Conservation (phyloP, 2,329 filamentous ascomycete genomes). For the Ceratocystis colombiana region DNA sequence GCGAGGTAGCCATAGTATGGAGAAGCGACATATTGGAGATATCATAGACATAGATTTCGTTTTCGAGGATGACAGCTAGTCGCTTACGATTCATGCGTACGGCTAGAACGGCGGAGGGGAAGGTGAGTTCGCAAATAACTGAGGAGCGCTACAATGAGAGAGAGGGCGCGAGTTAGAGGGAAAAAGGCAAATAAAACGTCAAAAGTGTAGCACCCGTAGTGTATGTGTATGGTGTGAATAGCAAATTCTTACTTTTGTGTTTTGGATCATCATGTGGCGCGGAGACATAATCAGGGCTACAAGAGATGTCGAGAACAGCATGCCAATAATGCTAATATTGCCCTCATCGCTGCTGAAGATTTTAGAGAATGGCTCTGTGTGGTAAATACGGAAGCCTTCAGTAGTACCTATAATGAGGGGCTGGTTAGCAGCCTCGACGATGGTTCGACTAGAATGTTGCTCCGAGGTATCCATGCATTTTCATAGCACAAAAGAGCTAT, state of each 20-base stretch:
- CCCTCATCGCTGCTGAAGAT: conserved; percentile 90
- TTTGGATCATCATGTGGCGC: conserved; percentile 86
- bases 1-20: conserved; percentile 84
- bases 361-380: conserved; percentile 90
- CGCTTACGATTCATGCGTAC: conserved; percentile 91
- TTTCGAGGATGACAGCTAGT: conserved; percentile 84
- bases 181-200: background rate
- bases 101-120: conserved; percentile 89
- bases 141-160: conserved; percentile 45
- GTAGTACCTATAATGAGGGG: conserved; percentile 56
- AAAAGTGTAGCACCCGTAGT: background rate
- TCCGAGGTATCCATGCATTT: background rate
- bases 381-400: conserved; percentile 91
- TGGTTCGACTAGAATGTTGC: background rate
- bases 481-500: background rate
- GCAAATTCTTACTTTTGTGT: conserved; percentile 67
- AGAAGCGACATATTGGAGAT: conserved; percentile 97
- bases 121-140: conserved; percentile 96
- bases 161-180: background rate
- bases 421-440: background rate
- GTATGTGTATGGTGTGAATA: no score
- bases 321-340: conserved; percentile 92
- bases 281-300: conserved; percentile 90
- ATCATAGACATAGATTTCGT: conserved; percentile 96
- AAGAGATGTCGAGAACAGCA: conserved; percentile 96